These are phyloP conservation scores for Geotrichum siamense DNA, from an alignment of 1,139 yeast species.

Conservation along the genomic window DNA sequence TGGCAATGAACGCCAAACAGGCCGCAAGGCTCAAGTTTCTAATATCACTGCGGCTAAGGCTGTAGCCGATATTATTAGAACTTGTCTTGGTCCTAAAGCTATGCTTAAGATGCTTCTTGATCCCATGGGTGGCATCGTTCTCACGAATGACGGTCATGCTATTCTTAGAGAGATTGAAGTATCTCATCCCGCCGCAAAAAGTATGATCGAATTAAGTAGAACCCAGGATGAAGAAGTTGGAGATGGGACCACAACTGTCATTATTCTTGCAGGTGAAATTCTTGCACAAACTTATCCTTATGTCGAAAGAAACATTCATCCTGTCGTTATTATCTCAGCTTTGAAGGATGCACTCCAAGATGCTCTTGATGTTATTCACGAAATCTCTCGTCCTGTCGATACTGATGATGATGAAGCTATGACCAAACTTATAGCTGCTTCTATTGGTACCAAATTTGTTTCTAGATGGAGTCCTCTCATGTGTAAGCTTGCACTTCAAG, in stretches of 20 bases:
- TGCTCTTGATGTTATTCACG: slow-evolving; percentile 81
- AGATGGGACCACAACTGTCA: slow-evolving; percentile 96
- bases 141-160: slow-evolving; percentile 98
- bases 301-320: slow-evolving; percentile 88
- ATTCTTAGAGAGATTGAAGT: slow-evolving; percentile 96
- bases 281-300: slow-evolving; percentile 93
- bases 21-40: slow-evolving; percentile 94
- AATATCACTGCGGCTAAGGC: slow-evolving; percentile 99
- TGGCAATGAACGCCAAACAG: slow-evolving; percentile 87
- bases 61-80: slow-evolving; percentile 92
- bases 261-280: slow-evolving; percentile 87
- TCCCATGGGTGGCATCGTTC: slow-evolving; percentile 97
- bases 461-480: slow-evolving; percentile 86
- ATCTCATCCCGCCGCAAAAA: slow-evolving; percentile 96
- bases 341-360: slow-evolving; percentile 85
- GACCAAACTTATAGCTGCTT: slow-evolving; percentile 78
- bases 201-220: slow-evolving; percentile 94
- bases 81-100: slow-evolving; percentile 99
- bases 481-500: slow-evolving; percentile 82
- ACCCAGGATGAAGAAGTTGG: slow-evolving; percentile 99
- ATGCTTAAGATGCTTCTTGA: slow-evolving; percentile 97
- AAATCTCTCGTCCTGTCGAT: slow-evolving; percentile 81
- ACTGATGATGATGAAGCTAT: slow-evolving; percentile 76
- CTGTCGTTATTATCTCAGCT: slow-evolving; percentile 92
- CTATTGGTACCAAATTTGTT: slow-evolving; percentile 94